phyloP scores from a whole-genome alignment of 495 filamentous ascomycete species.

The Penicillium cataractarum region DNA sequence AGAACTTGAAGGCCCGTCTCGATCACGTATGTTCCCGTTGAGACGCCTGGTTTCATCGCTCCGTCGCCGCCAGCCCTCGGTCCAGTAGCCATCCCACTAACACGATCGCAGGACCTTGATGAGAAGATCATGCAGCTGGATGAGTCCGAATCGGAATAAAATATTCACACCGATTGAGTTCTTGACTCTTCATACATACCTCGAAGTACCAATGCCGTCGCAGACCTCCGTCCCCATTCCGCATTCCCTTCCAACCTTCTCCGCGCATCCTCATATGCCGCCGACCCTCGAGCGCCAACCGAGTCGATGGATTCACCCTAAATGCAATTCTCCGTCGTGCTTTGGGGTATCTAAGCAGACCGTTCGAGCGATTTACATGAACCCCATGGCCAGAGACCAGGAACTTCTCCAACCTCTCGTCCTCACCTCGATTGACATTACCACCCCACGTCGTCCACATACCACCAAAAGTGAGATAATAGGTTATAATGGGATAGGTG shows the following conservation, averaged over 20 bases:
- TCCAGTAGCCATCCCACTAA: conserved; percentile 8
- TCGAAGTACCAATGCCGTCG: background rate
- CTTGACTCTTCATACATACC: background rate
- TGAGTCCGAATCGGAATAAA: conserved; percentile 54
- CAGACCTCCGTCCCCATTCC: background rate
- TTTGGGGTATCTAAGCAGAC: background rate
- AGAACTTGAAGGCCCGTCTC: conserved; percentile 59
- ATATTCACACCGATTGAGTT: background rate
- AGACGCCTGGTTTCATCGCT: background rate
- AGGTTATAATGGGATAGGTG: background rate
- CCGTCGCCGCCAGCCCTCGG: background rate
- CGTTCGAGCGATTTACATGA: background rate
- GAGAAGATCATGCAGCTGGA: conserved; percentile 58
- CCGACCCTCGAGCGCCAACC: background rate
- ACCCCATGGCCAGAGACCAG: background rate
- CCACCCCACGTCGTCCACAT: background rate
- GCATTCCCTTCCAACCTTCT: background rate
- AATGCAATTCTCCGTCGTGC: background rate
- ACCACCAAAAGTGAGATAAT: background rate
- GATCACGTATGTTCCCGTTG: conserved; percentile 55
- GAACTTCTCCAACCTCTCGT: background rate
- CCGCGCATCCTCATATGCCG: background rate
- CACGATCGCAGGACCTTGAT: conserved; percentile 48
- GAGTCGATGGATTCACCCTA: background rate
- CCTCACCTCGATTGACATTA: background rate